A percentile compares a stretch with the other conserved stretches of the same genome.
phyloP scores from a whole-genome alignment of 2,329 filamentous ascomycete species.

The Colletotrichum orbiculare region DNA sequence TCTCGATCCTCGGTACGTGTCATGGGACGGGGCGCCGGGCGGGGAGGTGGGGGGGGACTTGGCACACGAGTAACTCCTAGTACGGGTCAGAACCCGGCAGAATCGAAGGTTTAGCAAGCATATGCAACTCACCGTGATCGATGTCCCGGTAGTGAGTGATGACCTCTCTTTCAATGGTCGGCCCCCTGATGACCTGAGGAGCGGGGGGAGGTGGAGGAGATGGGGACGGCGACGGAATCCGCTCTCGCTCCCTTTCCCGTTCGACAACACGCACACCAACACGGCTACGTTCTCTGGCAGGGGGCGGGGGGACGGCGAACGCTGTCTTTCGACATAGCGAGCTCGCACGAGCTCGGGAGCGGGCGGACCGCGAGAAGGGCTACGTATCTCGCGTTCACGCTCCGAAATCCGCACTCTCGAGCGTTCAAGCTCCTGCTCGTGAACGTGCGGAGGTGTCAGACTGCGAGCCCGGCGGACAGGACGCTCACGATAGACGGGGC shows the following conservation, averaged over 20 bases:
- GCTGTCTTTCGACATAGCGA: constrained; percentile 54
- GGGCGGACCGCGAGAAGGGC: constrained; percentile 50
- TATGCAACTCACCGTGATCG: constrained; percentile 76
- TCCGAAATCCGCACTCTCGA: constrained; percentile 53
- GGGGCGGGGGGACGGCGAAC: constrained; percentile 48
- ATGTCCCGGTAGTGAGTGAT: constrained; percentile 90
- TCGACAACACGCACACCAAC: constrained; percentile 56
- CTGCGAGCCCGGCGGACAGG: constrained; percentile 57
- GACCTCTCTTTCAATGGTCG: constrained; percentile 87
- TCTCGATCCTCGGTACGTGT: constrained; percentile 60
- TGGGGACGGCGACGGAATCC: constrained; percentile 58
- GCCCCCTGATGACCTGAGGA: constrained; percentile 76
- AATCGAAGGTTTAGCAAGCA: not conserved
- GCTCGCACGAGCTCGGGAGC: constrained; percentile 48
- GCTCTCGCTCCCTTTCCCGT: constrained; percentile 55
- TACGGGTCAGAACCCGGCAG: constrained; percentile 17
- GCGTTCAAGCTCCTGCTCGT: constrained; percentile 46
- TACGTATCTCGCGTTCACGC: constrained; percentile 49
- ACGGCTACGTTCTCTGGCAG: constrained; percentile 33
- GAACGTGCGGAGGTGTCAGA: constrained; percentile 48
- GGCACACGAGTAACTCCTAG: constrained; percentile 61
- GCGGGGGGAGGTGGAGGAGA: constrained; percentile 66
- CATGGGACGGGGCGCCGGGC: constrained; percentile 57
- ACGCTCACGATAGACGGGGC: constrained; percentile 50
- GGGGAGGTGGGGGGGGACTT: constrained; percentile 62